Conservation (phyloP, 2,329 filamentous ascomycete species). For the Kalaharituber pfeilii region DNA sequence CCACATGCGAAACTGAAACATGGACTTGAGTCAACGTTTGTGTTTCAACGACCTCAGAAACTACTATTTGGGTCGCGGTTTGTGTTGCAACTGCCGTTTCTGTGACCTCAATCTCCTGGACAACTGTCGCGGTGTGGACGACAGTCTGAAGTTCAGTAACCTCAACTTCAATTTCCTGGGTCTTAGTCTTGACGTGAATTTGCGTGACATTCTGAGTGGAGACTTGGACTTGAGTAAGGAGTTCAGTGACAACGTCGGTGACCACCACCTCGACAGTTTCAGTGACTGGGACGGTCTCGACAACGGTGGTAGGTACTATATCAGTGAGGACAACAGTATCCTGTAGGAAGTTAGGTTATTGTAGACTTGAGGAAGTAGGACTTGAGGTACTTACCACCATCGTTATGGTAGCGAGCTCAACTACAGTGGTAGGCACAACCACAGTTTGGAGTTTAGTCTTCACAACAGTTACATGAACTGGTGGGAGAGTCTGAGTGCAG, state of each 20-base stretch:
- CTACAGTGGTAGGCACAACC: constrained; percentile 3
- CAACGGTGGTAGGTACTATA: constrained; percentile 13
- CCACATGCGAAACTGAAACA: constrained; percentile 4
- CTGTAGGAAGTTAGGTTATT: not conserved
- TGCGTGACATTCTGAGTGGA: constrained; percentile 7
- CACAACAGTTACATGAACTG: constrained; percentile 14
- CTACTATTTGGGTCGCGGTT: constrained; percentile 1
- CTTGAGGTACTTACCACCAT: not conserved
- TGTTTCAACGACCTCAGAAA: not conserved
- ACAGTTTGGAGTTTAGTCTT: constrained; percentile 4
- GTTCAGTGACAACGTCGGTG: constrained; percentile 11
- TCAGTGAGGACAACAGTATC: not conserved
- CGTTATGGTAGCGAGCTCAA: not conserved
- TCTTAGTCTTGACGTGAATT: constrained; percentile 6
- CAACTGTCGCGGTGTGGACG: constrained; percentile 5
- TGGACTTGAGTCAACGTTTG: constrained; percentile 4
- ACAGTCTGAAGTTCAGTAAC: constrained; percentile 13
- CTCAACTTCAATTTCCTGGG: constrained; percentile 9
- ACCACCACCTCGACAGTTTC: constrained; percentile 14
- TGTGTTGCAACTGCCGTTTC: constrained; percentile 2
- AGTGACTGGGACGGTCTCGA: constrained; percentile 9
- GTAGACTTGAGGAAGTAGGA: too few relatives aligned
- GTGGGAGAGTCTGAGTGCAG: constrained; percentile 16
- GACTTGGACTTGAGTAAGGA: constrained; percentile 6
- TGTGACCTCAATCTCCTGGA: constrained; percentile 12